These are phyloP conservation scores for Eucalyptus cloeziana DNA, from an alignment of 345 rosid species.

Conservation along the genomic window DNA sequence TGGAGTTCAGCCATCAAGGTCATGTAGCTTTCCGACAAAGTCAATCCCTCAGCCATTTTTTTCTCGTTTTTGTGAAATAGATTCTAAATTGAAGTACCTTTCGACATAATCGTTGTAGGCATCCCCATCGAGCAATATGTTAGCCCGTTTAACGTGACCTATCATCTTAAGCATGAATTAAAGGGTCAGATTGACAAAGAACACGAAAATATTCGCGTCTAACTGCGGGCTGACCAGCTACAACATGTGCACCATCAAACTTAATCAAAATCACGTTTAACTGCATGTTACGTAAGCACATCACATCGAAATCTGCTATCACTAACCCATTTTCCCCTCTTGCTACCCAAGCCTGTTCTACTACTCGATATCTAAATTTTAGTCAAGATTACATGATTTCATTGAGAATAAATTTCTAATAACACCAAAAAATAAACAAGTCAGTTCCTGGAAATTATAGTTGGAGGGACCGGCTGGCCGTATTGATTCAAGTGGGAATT, in stretches of 20 bases:
- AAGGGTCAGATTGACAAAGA: neutral
- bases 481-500: neutral
- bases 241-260: neutral
- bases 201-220: neutral
- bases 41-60: neutral
- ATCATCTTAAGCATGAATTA: neutral
- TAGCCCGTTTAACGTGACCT: neutral
- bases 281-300: accelerated
- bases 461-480: neutral
- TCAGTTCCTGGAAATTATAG: neutral
- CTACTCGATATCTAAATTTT: neutral
- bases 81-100: neutral
- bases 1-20: neutral
- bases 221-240: neutral
- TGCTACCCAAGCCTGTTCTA: neutral
- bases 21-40: neutral
- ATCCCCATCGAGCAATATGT: neutral
- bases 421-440: neutral
- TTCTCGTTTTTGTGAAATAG: neutral
- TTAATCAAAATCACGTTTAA: too few species aligned
- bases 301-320: neutral
- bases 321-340: neutral
- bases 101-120: neutral
- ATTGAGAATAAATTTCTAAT: neutral
- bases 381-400: neutral